phyloP scores from a whole-genome alignment of 805 yeast genomes.

The Yarrowia bubula region DNA sequence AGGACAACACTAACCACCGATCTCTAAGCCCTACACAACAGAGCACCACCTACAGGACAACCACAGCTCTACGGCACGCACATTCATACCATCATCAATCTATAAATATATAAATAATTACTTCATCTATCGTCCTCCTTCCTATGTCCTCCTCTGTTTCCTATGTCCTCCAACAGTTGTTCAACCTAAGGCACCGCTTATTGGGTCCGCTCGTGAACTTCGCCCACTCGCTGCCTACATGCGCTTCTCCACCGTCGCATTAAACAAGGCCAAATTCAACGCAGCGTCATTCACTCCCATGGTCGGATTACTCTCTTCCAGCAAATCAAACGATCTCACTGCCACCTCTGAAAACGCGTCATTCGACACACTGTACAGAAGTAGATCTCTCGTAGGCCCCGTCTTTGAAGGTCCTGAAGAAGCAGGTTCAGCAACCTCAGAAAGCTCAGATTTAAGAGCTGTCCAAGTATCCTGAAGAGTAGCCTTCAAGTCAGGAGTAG shows the following conservation, averaged over 20 bases:
- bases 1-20: too few relatives aligned
- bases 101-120: conserved; percentile 27
- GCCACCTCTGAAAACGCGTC: conserved; percentile 42
- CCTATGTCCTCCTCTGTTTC: too few relatives aligned
- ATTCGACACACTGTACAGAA: conserved; percentile 36
- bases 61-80: too few relatives aligned
- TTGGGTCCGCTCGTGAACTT: too few relatives aligned
- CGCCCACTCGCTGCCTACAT: not conserved
- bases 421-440: conserved; percentile 19
- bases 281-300: conserved; percentile 53
- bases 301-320: conserved; percentile 55
- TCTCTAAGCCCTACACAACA: too few relatives aligned
- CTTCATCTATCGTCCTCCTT: too few relatives aligned
- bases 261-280: conserved; percentile 53
- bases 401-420: conserved; percentile 6
- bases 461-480: conserved; percentile 23
- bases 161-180: too few relatives aligned
- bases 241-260: conserved; percentile 50
- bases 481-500: conserved; percentile 9
- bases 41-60: too few relatives aligned
- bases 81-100: not conserved
- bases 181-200: too few relatives aligned
- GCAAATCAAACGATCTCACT: conserved; percentile 53
- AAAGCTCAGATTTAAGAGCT: not conserved
- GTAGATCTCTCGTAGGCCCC: conserved; percentile 31